Evolutionary conservation across 768 basidiomycete species (phyloP).

Genomic region (Tricholoma terreum): DNA sequence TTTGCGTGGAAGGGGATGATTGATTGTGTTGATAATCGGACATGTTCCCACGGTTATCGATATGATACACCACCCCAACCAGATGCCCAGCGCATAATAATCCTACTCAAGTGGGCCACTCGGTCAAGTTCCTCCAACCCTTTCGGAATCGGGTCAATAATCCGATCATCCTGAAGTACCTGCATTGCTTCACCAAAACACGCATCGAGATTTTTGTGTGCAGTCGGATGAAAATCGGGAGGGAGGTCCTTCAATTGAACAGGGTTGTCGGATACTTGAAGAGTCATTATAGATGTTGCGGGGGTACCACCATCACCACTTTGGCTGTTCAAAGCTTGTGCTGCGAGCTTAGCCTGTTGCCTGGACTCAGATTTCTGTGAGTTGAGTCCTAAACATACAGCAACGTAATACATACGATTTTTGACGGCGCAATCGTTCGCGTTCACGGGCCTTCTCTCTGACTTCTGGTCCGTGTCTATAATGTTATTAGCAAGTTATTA

Average conservation of each 20-base stretch:
- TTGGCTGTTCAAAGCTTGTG: not conserved
- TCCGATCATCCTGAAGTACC: too few species aligned
- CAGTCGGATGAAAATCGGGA: too few species aligned
- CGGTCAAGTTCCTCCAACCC: too few species aligned
- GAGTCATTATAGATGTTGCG: not conserved
- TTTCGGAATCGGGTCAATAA: too few species aligned
- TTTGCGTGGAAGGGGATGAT: too few species aligned
- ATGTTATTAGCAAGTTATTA: not conserved
- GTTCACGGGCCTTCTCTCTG: not conserved
- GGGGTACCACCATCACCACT: not conserved
- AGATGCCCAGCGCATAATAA: too few species aligned
- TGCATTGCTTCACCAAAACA: too few species aligned
- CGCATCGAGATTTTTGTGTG: too few species aligned
- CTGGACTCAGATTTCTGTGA: not conserved
- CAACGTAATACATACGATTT: not conserved
- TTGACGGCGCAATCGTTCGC: not conserved
- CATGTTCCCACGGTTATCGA: too few species aligned
- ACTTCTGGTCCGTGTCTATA: slow-evolving; percentile 1
- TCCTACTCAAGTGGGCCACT: too few species aligned
- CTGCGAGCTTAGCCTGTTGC: not conserved
- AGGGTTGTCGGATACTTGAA: not conserved
- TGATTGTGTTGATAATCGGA: too few species aligned
- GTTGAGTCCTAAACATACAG: not conserved
- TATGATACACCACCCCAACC: too few species aligned
- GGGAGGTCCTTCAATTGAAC: not conserved